Evolutionary conservation across 495 filamentous ascomycete genomes (phyloP).

Genomic region (Penicillium nucicola): DNA sequence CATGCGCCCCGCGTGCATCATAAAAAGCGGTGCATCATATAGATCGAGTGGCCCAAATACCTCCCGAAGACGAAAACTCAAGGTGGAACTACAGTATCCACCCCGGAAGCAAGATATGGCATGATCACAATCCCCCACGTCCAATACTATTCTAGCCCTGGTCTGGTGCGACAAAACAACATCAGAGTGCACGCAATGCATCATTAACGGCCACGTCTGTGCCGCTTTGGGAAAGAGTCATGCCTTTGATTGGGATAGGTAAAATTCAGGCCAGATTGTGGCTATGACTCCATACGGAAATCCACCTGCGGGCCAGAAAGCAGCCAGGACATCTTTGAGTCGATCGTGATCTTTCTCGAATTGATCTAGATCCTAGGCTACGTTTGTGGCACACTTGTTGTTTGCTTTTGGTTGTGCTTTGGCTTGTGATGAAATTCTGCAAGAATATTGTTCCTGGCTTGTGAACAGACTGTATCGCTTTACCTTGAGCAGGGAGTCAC

Average conservation of each 20-base stretch:
- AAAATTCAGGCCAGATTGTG: too few species aligned
- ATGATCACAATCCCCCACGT: slow-evolving; percentile 7
- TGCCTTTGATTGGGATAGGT: slow-evolving; percentile 15
- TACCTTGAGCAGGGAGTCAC: too few species aligned
- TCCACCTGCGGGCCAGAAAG: too few species aligned
- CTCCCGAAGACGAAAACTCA: slow-evolving; percentile 22
- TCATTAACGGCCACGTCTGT: slow-evolving; percentile 28
- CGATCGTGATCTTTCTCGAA: slow-evolving; percentile 10
- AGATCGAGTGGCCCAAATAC: slow-evolving; percentile 26
- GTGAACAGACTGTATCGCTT: neutral
- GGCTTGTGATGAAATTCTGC: slow-evolving; percentile 7
- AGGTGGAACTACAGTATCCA: slow-evolving; percentile 5
- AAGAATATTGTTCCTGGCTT: slow-evolving; percentile 14
- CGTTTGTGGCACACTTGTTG: slow-evolving; percentile 16
- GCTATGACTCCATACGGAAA: too few species aligned
- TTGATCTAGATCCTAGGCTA: slow-evolving; percentile 12
- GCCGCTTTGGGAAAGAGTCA: slow-evolving; percentile 20
- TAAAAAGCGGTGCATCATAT: neutral
- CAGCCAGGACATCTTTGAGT: neutral
- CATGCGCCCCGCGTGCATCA: too few species aligned
- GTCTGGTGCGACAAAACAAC: slow-evolving; percentile 27
- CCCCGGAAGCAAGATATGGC: neutral
- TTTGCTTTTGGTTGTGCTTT: slow-evolving; percentile 5
- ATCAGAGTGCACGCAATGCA: slow-evolving; percentile 23
- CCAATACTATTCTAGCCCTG: slow-evolving; percentile 7